A percentile compares a stretch with the other conserved stretches of the same genome.
Evolutionary conservation across 2,329 filamentous ascomycete species (phyloP).

Genomic region (Fusarium decemcellulare): DNA sequence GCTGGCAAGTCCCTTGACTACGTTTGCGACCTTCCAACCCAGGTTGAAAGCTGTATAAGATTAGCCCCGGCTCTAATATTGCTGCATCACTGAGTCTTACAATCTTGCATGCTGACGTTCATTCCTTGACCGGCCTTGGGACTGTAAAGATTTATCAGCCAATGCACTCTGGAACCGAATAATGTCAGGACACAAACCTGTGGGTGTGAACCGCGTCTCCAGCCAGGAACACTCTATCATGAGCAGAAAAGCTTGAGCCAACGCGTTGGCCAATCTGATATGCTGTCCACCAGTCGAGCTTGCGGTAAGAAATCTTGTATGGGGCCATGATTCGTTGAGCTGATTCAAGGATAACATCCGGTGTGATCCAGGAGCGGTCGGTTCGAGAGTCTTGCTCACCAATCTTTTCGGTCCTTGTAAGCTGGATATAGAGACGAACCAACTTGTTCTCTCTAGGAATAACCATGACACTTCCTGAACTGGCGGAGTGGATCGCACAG

Average conservation of each 20-base stretch:
- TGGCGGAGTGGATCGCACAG: slow-evolving; percentile 45
- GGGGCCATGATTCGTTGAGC: slow-evolving; percentile 68
- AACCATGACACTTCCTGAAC: slow-evolving; percentile 43
- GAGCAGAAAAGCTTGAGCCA: slow-evolving; percentile 55
- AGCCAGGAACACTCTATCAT: slow-evolving; percentile 75
- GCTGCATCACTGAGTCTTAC: neutral
- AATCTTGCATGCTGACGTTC: slow-evolving; percentile 80
- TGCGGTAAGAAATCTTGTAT: slow-evolving; percentile 60
- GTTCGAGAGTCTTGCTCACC: slow-evolving; percentile 11
- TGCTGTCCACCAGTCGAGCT: slow-evolving; percentile 46
- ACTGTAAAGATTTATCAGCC: neutral
- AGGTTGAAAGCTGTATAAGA: slow-evolving; percentile 57
- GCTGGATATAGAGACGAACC: slow-evolving; percentile 43
- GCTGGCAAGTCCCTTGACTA: slow-evolving; percentile 49
- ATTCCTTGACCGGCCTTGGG: slow-evolving; percentile 80
- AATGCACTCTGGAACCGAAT: too few species aligned
- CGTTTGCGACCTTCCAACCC: slow-evolving; percentile 68
- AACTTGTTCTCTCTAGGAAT: slow-evolving; percentile 46
- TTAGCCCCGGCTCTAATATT: neutral
- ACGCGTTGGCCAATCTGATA: slow-evolving; percentile 75
- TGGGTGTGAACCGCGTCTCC: slow-evolving; percentile 72
- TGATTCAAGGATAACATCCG: slow-evolving; percentile 62
- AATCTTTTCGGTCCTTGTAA: slow-evolving; percentile 17
- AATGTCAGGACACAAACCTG: slow-evolving; percentile 23
- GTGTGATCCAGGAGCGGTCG: slow-evolving; percentile 22